Base-by-base conservation (phyloP, 1,284 basidiomycete genomes). In the Trichosporon sp. region DNA sequence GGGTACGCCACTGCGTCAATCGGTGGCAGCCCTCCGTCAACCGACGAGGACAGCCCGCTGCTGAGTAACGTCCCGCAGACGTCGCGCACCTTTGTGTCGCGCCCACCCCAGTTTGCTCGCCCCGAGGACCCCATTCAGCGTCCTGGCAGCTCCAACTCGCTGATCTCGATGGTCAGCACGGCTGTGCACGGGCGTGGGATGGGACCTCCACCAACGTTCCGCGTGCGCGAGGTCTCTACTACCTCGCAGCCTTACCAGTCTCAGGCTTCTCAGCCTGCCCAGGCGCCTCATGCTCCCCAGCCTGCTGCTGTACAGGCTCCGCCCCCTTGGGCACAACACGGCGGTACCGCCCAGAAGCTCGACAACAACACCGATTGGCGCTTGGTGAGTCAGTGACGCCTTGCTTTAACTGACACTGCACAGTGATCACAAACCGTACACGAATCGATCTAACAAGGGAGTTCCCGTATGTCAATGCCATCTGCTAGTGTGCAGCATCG, bases 1-100 rank as follows among this genome's bases (percentile, higher is more conserved):
- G 34, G 34, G 1, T 63, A 38, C 35, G 62, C 62, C 7, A n/a
- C n/a, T n/a, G 35, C 67, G 0, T 76, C 74, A 0, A 66, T 76
- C 18, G 75, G 74, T 0, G 76, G 73, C 3, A 76, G 73, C 62
- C 77, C 78, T 7, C 75, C 77, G 1, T 70, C 73, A 25, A 78
- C 76, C 38, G 76, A 78, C 65, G 76, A 79, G 29, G 76, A 78
- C 56, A 65, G 75, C 4, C 78, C 76, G 1, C 65, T 68, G 5
- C 62, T 68, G n/a, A 62, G 53, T 8, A 62, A 68, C 56, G 62
- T 71, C n/a, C 62, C 62, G 2, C 32, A 63, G 6, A 65, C 70
- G 8, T 56, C 70, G 4, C 62, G 67, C 15, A 66, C 56, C 9
- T 47, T 66, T 25, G 67, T 71, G 23, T 31, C 29, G 47, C 70